Evolutionary conservation across 306 rosid genomes (phyloP).

Genomic region (Vigna trinervia): DNA sequence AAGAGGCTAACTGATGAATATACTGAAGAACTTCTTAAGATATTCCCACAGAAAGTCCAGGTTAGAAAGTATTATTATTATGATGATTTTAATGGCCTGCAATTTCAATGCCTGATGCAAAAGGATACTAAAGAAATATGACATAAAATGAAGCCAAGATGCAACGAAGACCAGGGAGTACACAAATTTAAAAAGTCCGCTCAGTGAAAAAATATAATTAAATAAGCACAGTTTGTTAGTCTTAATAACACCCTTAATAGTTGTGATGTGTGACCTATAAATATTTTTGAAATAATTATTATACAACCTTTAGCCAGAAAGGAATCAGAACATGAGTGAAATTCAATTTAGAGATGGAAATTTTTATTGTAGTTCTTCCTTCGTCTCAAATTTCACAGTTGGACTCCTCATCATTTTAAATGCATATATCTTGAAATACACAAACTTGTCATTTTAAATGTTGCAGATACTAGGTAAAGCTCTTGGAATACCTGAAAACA

Average conservation of each 20-base stretch:
- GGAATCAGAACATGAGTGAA: slow-evolving; percentile 25
- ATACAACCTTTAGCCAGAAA: background rate
- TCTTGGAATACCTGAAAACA: slow-evolving; percentile 88
- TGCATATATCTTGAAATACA: slow-evolving; percentile 41
- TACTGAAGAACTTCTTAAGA: slow-evolving; percentile 90
- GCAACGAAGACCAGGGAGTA: slow-evolving; percentile 29
- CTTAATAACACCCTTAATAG: slow-evolving; percentile 31
- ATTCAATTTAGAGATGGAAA: slow-evolving; percentile 15
- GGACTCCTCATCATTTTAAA: slow-evolving; percentile 21
- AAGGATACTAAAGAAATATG: slow-evolving; percentile 11
- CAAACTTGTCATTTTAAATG: slow-evolving; percentile 31
- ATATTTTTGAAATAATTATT: slow-evolving; percentile 25
- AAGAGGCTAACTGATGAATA: slow-evolving; percentile 96
- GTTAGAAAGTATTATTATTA: slow-evolving; percentile 51
- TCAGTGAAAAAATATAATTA: background rate
- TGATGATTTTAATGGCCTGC: slow-evolving; percentile 32
- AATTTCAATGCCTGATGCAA: slow-evolving; percentile 22
- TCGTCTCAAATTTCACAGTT: slow-evolving; percentile 24
- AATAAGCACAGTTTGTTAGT: slow-evolving; percentile 11
- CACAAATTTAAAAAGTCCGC: background rate
- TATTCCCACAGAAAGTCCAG: slow-evolving; percentile 94
- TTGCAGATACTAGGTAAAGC: slow-evolving; percentile 88
- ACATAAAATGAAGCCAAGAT: slow-evolving; percentile 20
- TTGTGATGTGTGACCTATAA: slow-evolving; percentile 19
- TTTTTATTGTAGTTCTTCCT: slow-evolving; percentile 25